A percentile compares a stretch with the other conserved stretches of the same genome.
Evolutionary conservation across 495 filamentous ascomycete genomes (phyloP).

Genomic region (Jackrogersella multiformis): DNA sequence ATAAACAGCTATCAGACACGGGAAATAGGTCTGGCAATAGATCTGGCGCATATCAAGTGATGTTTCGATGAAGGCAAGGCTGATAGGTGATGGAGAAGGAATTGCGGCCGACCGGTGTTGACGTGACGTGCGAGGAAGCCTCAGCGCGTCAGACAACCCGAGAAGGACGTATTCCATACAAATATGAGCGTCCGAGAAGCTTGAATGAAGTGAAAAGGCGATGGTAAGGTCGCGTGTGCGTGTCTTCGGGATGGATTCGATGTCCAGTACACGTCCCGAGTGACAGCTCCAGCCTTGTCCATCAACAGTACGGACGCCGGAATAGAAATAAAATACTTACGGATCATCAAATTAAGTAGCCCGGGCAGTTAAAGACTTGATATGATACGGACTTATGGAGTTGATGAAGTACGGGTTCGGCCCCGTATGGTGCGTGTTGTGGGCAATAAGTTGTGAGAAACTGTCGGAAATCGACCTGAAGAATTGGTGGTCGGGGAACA

Average conservation of each 20-base stretch:
- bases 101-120: constrained; percentile 47
- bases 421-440: constrained; percentile 47
- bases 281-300: constrained; percentile 43
- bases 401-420: constrained; percentile 42
- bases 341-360: constrained; percentile 43
- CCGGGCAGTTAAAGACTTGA: constrained; percentile 25
- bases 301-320: constrained; percentile 33
- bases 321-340: constrained; percentile 45
- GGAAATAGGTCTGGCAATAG: constrained; percentile 47
- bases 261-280: constrained; percentile 47
- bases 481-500: constrained; percentile 50
- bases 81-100: constrained; percentile 52
- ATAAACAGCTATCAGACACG: constrained; percentile 34
- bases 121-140: constrained; percentile 28
- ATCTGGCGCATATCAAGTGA: constrained; percentile 57
- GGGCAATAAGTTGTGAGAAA: constrained; percentile 47
- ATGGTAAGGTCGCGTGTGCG: constrained; percentile 52
- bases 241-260: constrained; percentile 54
- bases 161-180: constrained; percentile 48
- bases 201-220: constrained; percentile 44
- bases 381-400: constrained; percentile 30
- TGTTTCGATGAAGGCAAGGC: constrained; percentile 58
- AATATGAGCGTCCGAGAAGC: constrained; percentile 40
- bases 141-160: constrained; percentile 44
- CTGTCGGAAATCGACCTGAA: constrained; percentile 46